Conservation (phyloP, 2,329 filamentous ascomycete species). For the Cladophialophora bantiana region DNA sequence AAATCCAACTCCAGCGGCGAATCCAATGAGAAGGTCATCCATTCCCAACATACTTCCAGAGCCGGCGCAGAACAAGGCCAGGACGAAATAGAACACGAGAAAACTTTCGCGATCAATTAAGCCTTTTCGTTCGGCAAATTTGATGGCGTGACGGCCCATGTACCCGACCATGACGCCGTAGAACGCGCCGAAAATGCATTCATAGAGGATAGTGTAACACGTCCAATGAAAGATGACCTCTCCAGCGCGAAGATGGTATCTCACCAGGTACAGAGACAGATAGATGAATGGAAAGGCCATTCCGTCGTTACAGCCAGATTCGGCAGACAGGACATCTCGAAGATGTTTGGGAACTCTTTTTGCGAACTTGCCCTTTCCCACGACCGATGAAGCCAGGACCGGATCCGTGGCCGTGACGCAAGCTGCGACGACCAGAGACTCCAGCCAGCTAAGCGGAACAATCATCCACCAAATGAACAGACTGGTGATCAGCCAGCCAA, state of each 20-base stretch:
- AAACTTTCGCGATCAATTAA: slow-evolving; percentile 96
- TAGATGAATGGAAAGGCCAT: slow-evolving; percentile 99
- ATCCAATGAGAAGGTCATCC: slow-evolving; percentile 93
- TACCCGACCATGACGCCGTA: slow-evolving; percentile 91
- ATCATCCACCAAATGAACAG: slow-evolving; percentile 94
- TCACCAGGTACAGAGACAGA: slow-evolving; percentile 85
- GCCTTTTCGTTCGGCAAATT: slow-evolving; percentile 80
- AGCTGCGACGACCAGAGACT: slow-evolving; percentile 84
- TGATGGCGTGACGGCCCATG: slow-evolving; percentile 87
- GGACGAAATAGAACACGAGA: slow-evolving; percentile 96
- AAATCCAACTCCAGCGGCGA: slow-evolving; percentile 96
- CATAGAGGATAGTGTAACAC: slow-evolving; percentile 88
- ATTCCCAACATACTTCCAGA: slow-evolving; percentile 89
- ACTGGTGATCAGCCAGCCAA: slow-evolving; percentile 82
- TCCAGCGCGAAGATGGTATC: slow-evolving; percentile 72
- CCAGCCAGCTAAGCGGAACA: slow-evolving; percentile 80
- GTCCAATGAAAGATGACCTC: slow-evolving; percentile 85
- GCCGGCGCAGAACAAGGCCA: slow-evolving; percentile 93
- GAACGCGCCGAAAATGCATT: slow-evolving; percentile 90
- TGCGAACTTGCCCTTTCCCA: slow-evolving; percentile 98
- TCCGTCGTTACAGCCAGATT: slow-evolving; percentile 98
- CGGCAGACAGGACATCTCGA: slow-evolving; percentile 90
- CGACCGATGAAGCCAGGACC: slow-evolving; percentile 94
- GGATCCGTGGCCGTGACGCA: slow-evolving; percentile 98
- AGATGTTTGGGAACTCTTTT: slow-evolving; percentile 97